A percentile compares a stretch with the other conserved stretches of the same genome.
phyloP scores from a whole-genome alignment of 164 flowering plant species.

The Stephania yunnanensis region DNA sequence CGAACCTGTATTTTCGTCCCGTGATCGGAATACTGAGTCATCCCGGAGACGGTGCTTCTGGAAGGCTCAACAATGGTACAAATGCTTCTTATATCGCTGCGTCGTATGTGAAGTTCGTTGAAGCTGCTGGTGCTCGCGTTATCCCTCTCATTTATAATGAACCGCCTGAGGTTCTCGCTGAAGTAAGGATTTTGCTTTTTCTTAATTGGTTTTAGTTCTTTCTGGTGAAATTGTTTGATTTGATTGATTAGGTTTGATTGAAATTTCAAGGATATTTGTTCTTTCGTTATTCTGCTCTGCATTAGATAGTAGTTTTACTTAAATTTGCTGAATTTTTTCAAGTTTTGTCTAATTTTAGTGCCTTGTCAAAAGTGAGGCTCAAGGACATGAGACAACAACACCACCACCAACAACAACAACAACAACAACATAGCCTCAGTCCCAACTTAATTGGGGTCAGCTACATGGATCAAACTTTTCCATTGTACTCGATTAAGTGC shows the following conservation, averaged over 20 bases:
- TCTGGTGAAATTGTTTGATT: not conserved
- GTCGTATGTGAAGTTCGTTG: conserved; percentile 90
- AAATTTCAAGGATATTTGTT: too few species aligned
- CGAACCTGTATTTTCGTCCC: conserved; percentile 61
- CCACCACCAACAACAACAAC: too few species aligned
- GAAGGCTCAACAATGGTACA: conserved; percentile 56
- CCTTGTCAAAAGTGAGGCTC: too few species aligned
- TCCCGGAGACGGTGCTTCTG: conserved; percentile 97
- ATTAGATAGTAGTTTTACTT: too few species aligned
- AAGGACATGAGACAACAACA: too few species aligned
- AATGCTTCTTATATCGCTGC: conserved; percentile 90
- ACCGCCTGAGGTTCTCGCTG: conserved; percentile 45
- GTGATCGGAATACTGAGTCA: conserved; percentile 90
- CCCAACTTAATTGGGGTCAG: too few species aligned
- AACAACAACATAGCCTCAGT: too few species aligned
- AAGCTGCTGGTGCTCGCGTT: conserved; percentile 93
- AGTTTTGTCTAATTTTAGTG: too few species aligned
- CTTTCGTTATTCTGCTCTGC: not conserved
- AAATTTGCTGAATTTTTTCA: too few species aligned
- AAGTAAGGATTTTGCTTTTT: conserved; percentile 29
- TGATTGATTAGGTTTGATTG: not conserved
- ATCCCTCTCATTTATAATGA: conserved; percentile 91
- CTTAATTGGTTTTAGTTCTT: not conserved
- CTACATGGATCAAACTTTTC: too few species aligned
- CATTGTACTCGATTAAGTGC: too few species aligned